Evolutionary conservation across 176 grass and related monocot genomes (phyloP), one percentile per base, ranked within the genome.

Genomic region (Tillandsia leiboldiana): DNA sequence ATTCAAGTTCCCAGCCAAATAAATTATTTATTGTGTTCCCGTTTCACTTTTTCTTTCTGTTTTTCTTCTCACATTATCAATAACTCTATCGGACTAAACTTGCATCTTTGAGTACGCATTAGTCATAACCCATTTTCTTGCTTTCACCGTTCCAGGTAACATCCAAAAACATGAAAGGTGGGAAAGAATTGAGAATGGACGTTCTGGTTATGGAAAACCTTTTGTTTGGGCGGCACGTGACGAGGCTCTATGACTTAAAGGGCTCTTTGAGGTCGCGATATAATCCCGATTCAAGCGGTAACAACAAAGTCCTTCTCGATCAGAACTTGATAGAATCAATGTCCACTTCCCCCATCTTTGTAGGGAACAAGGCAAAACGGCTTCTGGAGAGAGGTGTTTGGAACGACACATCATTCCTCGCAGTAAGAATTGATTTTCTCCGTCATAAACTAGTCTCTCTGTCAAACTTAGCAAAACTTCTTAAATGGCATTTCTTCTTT

Each of bases 171-270:
- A 59, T 99, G 17, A 93, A 93, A 78, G 75, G 79, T 68, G 89
- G 90, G 71, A 93, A 90, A 79, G 94, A 99, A 65, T 73, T 75
- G 68, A 99, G 64, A 74, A 99, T 99, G 81, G 94, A 93, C 82
- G 84, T 99, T 49, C 69, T 99, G 13, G 82, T 90, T 51, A 99
- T 99, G 94, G 94, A 99, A 89, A 99, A 99, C 90, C 94, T 99
- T 80, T 51, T 93, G 68, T 99, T 93, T 74, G 84, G 84, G 65
- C 87, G 89, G 11, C 73, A 82, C 59, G 73, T 99, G 71, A 93
- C 80, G 72, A 90, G 89, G 70, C 75, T 93, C 75, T 99, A 99
- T 75, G 94, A 99, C 75, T 81, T 99, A 50, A 99, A 99, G 75
- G 94, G 94, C 61, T 99, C 94, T 10, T 66, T 86, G 76, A 80